Base-by-base conservation (phyloP, 768 basidiomycete species). In the Leccinum aurantiacum region DNA sequence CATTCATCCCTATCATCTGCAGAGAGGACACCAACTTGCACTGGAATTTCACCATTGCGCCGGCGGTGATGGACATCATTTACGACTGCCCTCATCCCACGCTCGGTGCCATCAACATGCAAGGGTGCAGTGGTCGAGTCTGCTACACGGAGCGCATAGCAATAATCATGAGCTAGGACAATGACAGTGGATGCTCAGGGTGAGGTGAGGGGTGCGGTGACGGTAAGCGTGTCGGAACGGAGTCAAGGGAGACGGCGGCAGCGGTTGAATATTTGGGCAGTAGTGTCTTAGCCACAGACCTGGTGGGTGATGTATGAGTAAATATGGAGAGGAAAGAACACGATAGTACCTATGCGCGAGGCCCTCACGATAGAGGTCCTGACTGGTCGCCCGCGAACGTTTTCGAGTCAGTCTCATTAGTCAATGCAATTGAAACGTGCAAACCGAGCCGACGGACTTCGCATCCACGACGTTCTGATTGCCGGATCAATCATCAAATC, bases 201-300 rank as follows among this genome's bases (percentile, higher is more conserved):
- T 7, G 74, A 78, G 9, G 82, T 76, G 24, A 78, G 70, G 2
- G 77, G 63, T 2, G 79, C 65, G 2, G 85, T 81, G 1, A 74
- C 67, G 24, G 80, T 74, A 54, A 91, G 75, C 11, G 76, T 74
- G 73, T 98, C 95, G 62, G 85, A 89, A 44, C 74, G 75, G 3
- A 70, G 78, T 49, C 82, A 79, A 2, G 95, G 95, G 38, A 94
- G 81, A 25, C 95, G 88, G 35, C 95, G 88, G 35, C 82, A 87
- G 29, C 82, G 79, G 67, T 80, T 33, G 33, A 33, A 33, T 33
- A 33, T 33, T 61, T 78, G 83, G 4, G 82, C 75, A 1, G 81
- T 80, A 47, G 51, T 83, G 79, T 38, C 83, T 80, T 15, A 91
- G 75, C 90, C 89, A 92, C 25, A 88, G 74, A 27, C 84, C 86